Evolutionary conservation across 1,139 yeast species (phyloP).

Genomic region (Kodamaea arcana): DNA sequence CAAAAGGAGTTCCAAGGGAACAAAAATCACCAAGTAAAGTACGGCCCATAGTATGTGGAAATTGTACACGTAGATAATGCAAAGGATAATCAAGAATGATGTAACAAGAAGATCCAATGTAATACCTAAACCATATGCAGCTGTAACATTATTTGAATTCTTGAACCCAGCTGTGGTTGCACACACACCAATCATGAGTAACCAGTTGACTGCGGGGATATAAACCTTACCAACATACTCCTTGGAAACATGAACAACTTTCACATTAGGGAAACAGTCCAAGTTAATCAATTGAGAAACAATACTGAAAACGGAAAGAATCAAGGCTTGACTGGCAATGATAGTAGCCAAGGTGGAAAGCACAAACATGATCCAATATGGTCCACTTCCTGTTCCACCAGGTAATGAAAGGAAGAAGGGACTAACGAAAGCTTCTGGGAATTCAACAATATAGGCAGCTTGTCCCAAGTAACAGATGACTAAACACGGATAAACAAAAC

Average conservation of each 20-base stretch:
- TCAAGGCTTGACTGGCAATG: slow-evolving; percentile 58
- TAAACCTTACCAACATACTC: slow-evolving; percentile 46
- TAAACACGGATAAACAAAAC: slow-evolving; percentile 50
- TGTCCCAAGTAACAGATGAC: slow-evolving; percentile 55
- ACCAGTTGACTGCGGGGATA: slow-evolving; percentile 46
- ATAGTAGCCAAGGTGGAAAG: slow-evolving; percentile 53
- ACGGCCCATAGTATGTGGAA: slow-evolving; percentile 30
- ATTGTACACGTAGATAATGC: slow-evolving; percentile 45
- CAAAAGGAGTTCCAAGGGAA: slow-evolving; percentile 44
- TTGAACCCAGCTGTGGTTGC: slow-evolving; percentile 51
- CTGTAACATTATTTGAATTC: slow-evolving; percentile 47
- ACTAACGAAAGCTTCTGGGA: slow-evolving; percentile 38
- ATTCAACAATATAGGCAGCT: slow-evolving; percentile 43
- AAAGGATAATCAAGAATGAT: slow-evolving; percentile 39
- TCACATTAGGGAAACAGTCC: slow-evolving; percentile 51
- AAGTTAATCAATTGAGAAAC: slow-evolving; percentile 48
- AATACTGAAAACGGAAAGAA: slow-evolving; percentile 52
- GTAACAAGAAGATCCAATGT: slow-evolving; percentile 53
- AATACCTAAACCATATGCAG: slow-evolving; percentile 60
- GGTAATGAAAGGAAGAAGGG: slow-evolving; percentile 51
- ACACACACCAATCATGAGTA: slow-evolving; percentile 47
- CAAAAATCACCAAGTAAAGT: slow-evolving; percentile 34
- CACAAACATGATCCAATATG: slow-evolving; percentile 51
- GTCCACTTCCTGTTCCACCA: slow-evolving; percentile 39
- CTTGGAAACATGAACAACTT: slow-evolving; percentile 41